Base-by-base conservation (phyloP, 2,329 filamentous ascomycete species). In the Fulvia fulva region DNA sequence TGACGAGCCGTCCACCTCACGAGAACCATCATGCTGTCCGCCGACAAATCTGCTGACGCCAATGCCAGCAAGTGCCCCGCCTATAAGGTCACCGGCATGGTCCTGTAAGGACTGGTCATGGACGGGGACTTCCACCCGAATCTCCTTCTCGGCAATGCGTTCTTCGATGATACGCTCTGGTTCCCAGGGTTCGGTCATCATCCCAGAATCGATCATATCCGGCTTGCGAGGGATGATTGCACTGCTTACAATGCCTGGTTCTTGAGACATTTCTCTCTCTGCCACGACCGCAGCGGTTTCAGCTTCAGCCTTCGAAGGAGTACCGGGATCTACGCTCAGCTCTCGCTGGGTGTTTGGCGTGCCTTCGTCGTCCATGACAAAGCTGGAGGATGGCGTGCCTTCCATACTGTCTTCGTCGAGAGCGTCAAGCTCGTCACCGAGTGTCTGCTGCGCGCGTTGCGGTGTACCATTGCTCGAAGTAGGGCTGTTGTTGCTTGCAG, bases 371-470 rank as follows among this genome's bases (percentile, higher is more conserved):
- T 59, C 62, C 21, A 56, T 37, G 14, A 56, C 56, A 11, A 55
- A 55, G 30, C 58, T 62, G 37, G 63, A 66, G 23, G 67, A 68
- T 14, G 72, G 69, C 6, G 73, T 75, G 11, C 67, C 70, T 49
- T 73, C 69, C 56, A 76, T 87, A 59, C 90, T 89, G 62, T 90
- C 89, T 21, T 66, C 64, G 65, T 88, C 78, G 57, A 97, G 78
- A 64, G 91, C 90, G 54, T 89, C 90, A 44, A 99, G 82, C 74
- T 99, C 94, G 43, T 91, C 91, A 71, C 94, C 96, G 52, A 99
- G 79, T 69, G 89, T 97, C 77, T 96, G 90, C 16, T 84, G 82
- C 63, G 78, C 78, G 52, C 66, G 62, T 45, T 77, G 75, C n/a
- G 77, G 74, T 7, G 77, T 77, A 44, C 74, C 75, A 30, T 59